Conservation (phyloP, 371 early-diverging fungal species). For the Fennellomyces sp. region DNA sequence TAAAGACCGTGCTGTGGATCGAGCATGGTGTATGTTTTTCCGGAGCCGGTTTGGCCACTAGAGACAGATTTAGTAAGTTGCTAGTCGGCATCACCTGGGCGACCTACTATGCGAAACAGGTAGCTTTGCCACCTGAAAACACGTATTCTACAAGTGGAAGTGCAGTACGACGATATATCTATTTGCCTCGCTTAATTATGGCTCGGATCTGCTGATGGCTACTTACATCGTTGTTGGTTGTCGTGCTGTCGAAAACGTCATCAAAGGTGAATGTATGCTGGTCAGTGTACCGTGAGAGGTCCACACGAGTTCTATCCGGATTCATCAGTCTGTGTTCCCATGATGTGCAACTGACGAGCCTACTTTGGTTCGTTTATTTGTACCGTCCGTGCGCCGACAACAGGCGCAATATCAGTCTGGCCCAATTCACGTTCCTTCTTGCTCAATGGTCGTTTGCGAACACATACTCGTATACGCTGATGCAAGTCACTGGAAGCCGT, state of each 20-base stretch:
- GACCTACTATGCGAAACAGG: slow-evolving; percentile 96
- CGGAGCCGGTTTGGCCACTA: slow-evolving; percentile 95
- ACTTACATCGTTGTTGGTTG: slow-evolving; percentile 78
- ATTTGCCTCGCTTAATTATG: too few species aligned
- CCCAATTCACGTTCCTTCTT: slow-evolving; percentile 74
- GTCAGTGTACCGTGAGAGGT: slow-evolving; percentile 93
- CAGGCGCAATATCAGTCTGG: slow-evolving; percentile 83
- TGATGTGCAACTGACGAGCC: slow-evolving; percentile 11
- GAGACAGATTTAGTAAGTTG: background rate
- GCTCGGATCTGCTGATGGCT: background rate
- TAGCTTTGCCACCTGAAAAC: slow-evolving; percentile 95
- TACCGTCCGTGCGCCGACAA: slow-evolving; percentile 68
- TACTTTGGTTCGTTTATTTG: slow-evolving; percentile 91
- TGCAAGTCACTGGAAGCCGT: slow-evolving; percentile 42
- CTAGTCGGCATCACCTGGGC: too few species aligned
- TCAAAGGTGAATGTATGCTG: slow-evolving; percentile 96
- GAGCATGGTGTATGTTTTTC: slow-evolving; percentile 99
- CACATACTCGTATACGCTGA: slow-evolving; percentile 94
- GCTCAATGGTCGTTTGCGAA: slow-evolving; percentile 94
- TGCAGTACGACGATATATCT: slow-evolving; percentile 91
- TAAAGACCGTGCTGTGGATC: slow-evolving; percentile 86
- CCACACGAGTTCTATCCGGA: slow-evolving; percentile 90
- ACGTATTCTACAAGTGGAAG: slow-evolving; percentile 93
- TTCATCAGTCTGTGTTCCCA: too few species aligned
- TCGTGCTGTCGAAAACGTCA: slow-evolving; percentile 88